Base-by-base conservation (phyloP, 2,329 filamentous ascomycete species). In the Rutstroemia sp. region DNA sequence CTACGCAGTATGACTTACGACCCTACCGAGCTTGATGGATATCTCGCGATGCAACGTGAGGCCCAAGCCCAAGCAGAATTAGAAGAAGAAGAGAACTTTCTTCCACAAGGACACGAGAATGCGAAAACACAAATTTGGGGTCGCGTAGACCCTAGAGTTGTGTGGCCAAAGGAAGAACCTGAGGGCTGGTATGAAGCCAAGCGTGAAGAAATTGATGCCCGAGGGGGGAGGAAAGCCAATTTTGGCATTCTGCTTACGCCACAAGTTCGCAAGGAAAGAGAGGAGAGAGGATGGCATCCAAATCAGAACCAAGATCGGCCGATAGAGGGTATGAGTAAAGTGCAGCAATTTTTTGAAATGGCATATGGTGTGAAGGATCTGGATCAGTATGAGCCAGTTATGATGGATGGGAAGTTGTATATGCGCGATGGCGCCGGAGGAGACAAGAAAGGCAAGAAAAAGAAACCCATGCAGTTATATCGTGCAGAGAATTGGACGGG, bases 81-180 rank as follows among this genome's bases (percentile, higher is more conserved):
- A 19, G 49, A 56, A 51, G 47, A 39, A 41, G 50, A 54, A 17
- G 49, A 59, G 37, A 55, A 61, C 37, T 19, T 52, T 2, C 21
- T 49, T 16, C 54, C 49, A 21, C 44, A 54, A 16, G 12, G n/a
- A 34, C n/a, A 48, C 9, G 25, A 52, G 7, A 21, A n/a, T 23
- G 39, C 58, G 10, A 51, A 60, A 5, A 66, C 69, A 27, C 71
- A 70, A 23, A 59, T 72, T 5, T 82, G 74, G 60, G 68, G 73
- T 1, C 69, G 74, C 48, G 70, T 81, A 2, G 77, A 84, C 64
- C 81, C 80, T 0, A 73, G 74, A 1, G 71, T 76, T 1, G 76
- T 80, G 51, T 76, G 73, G 68, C 72, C 72, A 1, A 72, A 75
- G 46, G 69, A 69, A 2, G 72, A 72, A 46, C 72, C 76, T 0